These are phyloP conservation scores for Diospyros lotus DNA, from an alignment of 148 eudicot genomes.

Conservation along the genomic window DNA sequence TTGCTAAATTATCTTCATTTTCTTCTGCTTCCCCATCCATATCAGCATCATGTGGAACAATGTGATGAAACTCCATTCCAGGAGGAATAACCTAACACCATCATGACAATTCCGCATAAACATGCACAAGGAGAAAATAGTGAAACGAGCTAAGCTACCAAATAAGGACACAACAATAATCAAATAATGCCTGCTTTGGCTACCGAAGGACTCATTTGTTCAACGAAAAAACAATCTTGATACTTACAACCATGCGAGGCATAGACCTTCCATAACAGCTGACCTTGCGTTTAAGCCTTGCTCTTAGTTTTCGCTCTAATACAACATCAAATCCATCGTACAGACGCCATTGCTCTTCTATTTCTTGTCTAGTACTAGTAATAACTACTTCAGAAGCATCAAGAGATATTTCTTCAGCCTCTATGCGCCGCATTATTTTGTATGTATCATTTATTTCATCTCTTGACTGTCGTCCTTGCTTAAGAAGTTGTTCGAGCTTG, in stretches of 20 bases:
- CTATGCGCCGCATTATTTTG: slow-evolving; percentile 59
- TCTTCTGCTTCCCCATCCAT: slow-evolving; percentile 8
- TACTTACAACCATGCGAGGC: slow-evolving; percentile 86
- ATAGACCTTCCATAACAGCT: slow-evolving; percentile 84
- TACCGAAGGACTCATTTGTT: not conserved
- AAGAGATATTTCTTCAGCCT: slow-evolving; percentile 57
- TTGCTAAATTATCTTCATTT: slow-evolving; percentile 7
- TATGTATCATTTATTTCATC: slow-evolving; percentile 51
- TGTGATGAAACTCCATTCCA: slow-evolving; percentile 18
- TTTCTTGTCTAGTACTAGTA: slow-evolving; percentile 62
- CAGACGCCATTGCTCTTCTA: slow-evolving; percentile 58
- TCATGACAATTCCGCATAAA: slow-evolving; percentile 5
- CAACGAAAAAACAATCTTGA: not conserved
- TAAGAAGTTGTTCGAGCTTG: slow-evolving; percentile 53
- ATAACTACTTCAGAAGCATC: slow-evolving; percentile 58
- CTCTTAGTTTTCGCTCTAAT: slow-evolving; percentile 69
- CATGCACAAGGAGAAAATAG: not conserved
- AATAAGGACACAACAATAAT: slow-evolving; percentile 12
- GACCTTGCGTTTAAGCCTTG: slow-evolving; percentile 70
- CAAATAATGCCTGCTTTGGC: not conserved
- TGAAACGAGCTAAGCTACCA: slow-evolving; percentile 15
- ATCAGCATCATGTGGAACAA: slow-evolving; percentile 16
- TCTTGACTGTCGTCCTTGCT: slow-evolving; percentile 52
- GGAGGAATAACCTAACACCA: slow-evolving; percentile 48
- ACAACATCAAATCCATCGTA: slow-evolving; percentile 75